These are phyloP conservation scores for Paraconiothyrium sp. DNA, from an alignment of 2,329 filamentous ascomycete genomes.

Conservation along the genomic window DNA sequence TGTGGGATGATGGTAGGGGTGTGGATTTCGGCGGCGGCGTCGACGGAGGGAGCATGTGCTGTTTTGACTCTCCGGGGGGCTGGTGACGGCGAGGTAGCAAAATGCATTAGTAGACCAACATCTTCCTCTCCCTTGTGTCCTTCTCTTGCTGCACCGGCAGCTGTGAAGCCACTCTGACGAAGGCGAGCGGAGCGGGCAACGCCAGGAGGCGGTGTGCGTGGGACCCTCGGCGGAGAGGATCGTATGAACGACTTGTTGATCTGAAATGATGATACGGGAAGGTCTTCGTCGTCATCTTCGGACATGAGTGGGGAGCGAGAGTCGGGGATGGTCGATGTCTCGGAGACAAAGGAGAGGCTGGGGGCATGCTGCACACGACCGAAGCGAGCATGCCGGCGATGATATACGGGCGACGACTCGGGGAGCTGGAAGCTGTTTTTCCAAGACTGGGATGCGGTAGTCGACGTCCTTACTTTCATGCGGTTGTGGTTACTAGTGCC, in stretches of 20 bases:
- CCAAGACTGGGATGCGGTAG: slow-evolving; percentile 71
- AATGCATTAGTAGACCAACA: slow-evolving; percentile 84
- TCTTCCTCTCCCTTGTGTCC: slow-evolving; percentile 79
- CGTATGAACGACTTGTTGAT: slow-evolving; percentile 65
- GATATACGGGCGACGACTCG: slow-evolving; percentile 87
- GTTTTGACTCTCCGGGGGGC: slow-evolving; percentile 60
- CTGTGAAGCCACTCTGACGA: slow-evolving; percentile 50
- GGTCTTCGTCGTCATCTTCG: slow-evolving; percentile 84
- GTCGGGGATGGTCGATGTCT: slow-evolving; percentile 73
- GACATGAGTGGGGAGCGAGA: slow-evolving; percentile 66
- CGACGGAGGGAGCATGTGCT: slow-evolving; percentile 61
- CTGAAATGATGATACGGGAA: slow-evolving; percentile 79
- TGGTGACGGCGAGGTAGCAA: slow-evolving; percentile 90
- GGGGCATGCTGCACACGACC: slow-evolving; percentile 70
- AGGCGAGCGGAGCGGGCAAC: slow-evolving; percentile 52
- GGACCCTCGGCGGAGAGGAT: slow-evolving; percentile 77
- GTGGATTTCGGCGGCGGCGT: slow-evolving; percentile 64
- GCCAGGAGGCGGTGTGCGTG: slow-evolving; percentile 52
- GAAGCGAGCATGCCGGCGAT: slow-evolving; percentile 77
- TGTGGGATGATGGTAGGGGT: slow-evolving; percentile 82
- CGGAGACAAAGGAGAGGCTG: slow-evolving; percentile 80
- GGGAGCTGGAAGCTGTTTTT: slow-evolving; percentile 79
- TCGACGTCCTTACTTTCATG: slow-evolving; percentile 70
- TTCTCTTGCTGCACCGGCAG: slow-evolving; percentile 52
- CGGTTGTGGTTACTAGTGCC: slow-evolving; percentile 70